These are phyloP conservation scores for Verbena officinalis DNA, from an alignment of 257 asterid species.

Conservation along the genomic window DNA sequence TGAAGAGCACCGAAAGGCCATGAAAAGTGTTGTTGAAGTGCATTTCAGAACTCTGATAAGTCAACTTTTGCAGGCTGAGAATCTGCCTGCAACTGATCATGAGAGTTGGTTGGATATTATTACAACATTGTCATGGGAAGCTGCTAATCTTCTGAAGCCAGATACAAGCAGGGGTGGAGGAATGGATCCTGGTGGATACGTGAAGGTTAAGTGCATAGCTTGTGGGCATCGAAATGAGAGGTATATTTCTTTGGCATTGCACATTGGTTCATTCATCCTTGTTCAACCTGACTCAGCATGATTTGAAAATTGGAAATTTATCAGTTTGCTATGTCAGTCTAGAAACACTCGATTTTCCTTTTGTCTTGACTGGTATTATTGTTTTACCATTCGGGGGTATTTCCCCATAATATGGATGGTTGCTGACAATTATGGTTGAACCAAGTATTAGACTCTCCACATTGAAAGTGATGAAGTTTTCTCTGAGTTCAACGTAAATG, in stretches of 20 bases:
- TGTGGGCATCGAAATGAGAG: slow-evolving; percentile 69
- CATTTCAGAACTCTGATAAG: slow-evolving; percentile 70
- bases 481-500: neutral
- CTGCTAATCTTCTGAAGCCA: slow-evolving; percentile 76
- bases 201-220: slow-evolving; percentile 77
- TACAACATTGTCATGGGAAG: slow-evolving; percentile 72
- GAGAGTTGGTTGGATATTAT: slow-evolving; percentile 75
- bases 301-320: slow-evolving; percentile 20
- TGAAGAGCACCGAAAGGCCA: slow-evolving; percentile 65
- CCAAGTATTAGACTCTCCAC: slow-evolving; percentile 10
- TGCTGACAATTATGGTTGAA: slow-evolving; percentile 13
- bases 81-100: slow-evolving; percentile 45
- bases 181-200: slow-evolving; percentile 92
- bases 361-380: slow-evolving; percentile 15
- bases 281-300: slow-evolving; percentile 22
- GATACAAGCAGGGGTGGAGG: slow-evolving; percentile 77
- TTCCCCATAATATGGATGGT: slow-evolving; percentile 8
- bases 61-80: slow-evolving; percentile 70
- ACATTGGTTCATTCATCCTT: slow-evolving; percentile 6
- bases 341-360: neutral
- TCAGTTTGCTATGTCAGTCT: slow-evolving; percentile 18
- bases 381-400: slow-evolving; percentile 1
- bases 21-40: slow-evolving; percentile 62
- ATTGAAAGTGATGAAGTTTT: slow-evolving; percentile 9
- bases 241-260: slow-evolving; percentile 34